These are phyloP conservation scores for Zygoascus tannicola DNA, from an alignment of 805 yeast species.

Conservation along the genomic window DNA sequence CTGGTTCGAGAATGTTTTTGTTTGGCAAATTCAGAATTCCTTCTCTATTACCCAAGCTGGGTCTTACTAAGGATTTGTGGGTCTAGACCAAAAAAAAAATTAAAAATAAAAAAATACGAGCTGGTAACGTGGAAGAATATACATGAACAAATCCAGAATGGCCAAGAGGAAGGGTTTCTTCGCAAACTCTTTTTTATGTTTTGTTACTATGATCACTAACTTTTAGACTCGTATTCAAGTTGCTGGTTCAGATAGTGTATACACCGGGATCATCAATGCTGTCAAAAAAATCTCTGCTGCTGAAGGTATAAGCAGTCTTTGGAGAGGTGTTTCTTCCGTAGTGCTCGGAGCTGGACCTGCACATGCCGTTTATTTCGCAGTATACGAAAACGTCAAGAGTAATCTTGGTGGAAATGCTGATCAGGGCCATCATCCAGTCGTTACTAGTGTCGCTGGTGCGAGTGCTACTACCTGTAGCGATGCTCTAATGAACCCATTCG, in stretches of 20 bases:
- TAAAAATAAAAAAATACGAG: too few species aligned
- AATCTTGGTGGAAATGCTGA: conserved; percentile 39
- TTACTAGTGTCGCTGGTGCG: conserved; percentile 82
- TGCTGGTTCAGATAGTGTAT: conserved; percentile 22
- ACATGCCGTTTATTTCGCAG: conserved; percentile 93
- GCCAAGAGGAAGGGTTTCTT: too few species aligned
- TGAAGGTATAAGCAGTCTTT: conserved; percentile 81
- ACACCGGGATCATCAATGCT: conserved; percentile 47
- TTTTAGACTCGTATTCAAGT: conserved; percentile 39
- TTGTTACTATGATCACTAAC: too few species aligned
- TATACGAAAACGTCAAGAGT: conserved; percentile 74
- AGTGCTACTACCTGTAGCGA: conserved; percentile 90
- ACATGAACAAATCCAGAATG: too few species aligned
- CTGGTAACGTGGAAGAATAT: too few species aligned
- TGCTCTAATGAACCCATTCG: conserved; percentile 96
- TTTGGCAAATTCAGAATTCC: too few species aligned
- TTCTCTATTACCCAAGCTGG: too few species aligned
- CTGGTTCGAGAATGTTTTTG: too few species aligned
- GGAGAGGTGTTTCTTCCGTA: conserved; percentile 92
- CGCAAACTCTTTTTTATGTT: too few species aligned
- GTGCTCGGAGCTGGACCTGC: conserved; percentile 99
- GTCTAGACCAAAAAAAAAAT: too few species aligned
- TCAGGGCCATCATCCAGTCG: conserved; percentile 58
- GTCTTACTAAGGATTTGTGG: too few species aligned
- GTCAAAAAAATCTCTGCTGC: conserved; percentile 68